Evolutionary conservation across 257 asterid species (phyloP).

Genomic region (Sherardia arvensis): DNA sequence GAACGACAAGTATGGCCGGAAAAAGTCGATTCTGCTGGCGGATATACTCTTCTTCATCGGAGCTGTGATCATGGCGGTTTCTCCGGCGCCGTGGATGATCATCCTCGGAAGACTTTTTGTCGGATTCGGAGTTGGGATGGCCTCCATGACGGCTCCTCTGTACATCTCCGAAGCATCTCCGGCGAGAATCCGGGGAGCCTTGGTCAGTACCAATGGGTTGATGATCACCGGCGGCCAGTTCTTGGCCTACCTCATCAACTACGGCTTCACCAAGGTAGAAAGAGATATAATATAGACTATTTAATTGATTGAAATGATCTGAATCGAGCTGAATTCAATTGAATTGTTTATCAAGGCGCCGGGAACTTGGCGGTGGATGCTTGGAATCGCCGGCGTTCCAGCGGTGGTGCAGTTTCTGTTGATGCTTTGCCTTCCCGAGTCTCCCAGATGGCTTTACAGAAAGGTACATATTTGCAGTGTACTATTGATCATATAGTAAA

Average conservation of each 20-base stretch:
- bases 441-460: constrained; percentile 78
- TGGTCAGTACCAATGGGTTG: constrained; percentile 77
- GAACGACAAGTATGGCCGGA: constrained; percentile 63
- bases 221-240: constrained; percentile 78
- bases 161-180: constrained; percentile 85
- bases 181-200: constrained; percentile 69
- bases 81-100: constrained; percentile 62
- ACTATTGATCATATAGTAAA: too few species aligned
- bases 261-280: constrained; percentile 61
- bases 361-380: constrained; percentile 95
- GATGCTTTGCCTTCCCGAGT: constrained; percentile 76
- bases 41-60: constrained; percentile 54
- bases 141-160: constrained; percentile 77
- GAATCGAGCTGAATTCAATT: too few species aligned
- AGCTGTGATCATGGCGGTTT: constrained; percentile 52
- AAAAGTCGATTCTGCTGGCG: constrained; percentile 52
- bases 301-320: too few species aligned
- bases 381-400: constrained; percentile 72
- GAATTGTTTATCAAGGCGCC: constrained; percentile 22
- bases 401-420: constrained; percentile 54
- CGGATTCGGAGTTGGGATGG: constrained; percentile 90
- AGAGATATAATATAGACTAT: background rate
- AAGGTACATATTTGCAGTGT: constrained; percentile 22
- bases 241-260: constrained; percentile 59
- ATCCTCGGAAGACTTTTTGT: constrained; percentile 63